Evolutionary conservation across 306 rosid species (phyloP).

Genomic region (Cucumis cinereus): DNA sequence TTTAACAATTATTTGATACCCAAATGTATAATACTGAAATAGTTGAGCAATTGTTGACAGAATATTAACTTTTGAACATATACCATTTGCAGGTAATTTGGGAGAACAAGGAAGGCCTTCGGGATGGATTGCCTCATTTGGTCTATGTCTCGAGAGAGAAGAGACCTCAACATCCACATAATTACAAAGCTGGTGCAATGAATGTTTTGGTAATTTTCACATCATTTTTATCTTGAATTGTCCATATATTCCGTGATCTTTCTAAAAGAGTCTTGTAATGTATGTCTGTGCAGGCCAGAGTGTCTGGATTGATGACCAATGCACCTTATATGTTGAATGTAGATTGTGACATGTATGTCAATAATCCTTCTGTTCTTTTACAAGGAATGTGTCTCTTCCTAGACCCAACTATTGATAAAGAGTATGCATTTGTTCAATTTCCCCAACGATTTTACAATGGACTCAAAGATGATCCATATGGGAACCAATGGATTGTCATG

Average conservation of each 20-base stretch:
- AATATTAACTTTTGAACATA: background rate
- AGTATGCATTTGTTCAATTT: conserved; percentile 46
- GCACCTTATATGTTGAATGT: conserved; percentile 56
- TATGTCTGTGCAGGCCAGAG: conserved; percentile 33
- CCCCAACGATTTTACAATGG: conserved; percentile 35
- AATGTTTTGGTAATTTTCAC: conserved; percentile 31
- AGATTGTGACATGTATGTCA: conserved; percentile 62
- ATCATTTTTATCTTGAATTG: background rate
- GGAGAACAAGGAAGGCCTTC: conserved; percentile 30
- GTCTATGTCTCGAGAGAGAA: conserved; percentile 62
- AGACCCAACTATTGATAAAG: conserved; percentile 32
- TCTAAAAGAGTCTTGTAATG: background rate
- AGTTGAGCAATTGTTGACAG: background rate
- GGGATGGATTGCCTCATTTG: conserved; percentile 41
- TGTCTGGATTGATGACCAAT: conserved; percentile 56
- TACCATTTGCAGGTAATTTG: conserved; percentile 27
- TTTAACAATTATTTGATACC: too few relatives aligned
- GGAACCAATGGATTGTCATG: conserved; percentile 19
- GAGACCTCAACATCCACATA: conserved; percentile 35
- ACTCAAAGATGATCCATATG: conserved; percentile 58
- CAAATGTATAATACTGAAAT: background rate
- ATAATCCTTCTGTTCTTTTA: conserved; percentile 30
- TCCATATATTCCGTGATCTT: background rate
- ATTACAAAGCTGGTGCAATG: conserved; percentile 74
- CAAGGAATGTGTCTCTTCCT: conserved; percentile 39